A percentile compares a stretch with the other conserved stretches of the same genome.
Evolutionary conservation across 495 filamentous ascomycete genomes (phyloP).

Genomic region (Platismatia glauca): DNA sequence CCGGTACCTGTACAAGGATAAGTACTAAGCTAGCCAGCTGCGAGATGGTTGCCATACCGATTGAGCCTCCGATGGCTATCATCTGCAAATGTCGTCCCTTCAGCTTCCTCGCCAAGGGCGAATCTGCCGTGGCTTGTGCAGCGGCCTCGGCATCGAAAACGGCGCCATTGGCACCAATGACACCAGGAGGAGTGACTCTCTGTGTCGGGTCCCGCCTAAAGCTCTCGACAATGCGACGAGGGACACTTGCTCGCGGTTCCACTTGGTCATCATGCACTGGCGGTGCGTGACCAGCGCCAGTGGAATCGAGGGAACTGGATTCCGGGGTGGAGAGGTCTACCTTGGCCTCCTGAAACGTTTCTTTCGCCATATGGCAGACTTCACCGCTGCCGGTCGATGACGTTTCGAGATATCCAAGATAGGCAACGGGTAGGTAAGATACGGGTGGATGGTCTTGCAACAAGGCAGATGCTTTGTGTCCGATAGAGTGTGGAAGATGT

Average conservation of each 20-base stretch:
- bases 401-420: constrained; percentile 16
- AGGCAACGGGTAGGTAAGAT: constrained; percentile 1
- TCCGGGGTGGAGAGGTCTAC: constrained; percentile 10
- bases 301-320: constrained; percentile 19
- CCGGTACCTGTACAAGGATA: constrained; percentile 56
- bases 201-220: constrained; percentile 73
- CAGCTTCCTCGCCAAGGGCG: constrained; percentile 56
- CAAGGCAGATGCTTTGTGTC: not conserved
- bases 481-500: not conserved
- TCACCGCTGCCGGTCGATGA: constrained; percentile 3
- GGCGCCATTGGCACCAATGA: constrained; percentile 48
- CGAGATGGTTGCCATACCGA: constrained; percentile 48
- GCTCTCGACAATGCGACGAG: constrained; percentile 54
- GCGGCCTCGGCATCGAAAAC: constrained; percentile 70
- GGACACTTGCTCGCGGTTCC: constrained; percentile 3
- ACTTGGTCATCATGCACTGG: constrained; percentile 9
- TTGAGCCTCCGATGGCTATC: constrained; percentile 60
- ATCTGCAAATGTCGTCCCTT: constrained; percentile 44
- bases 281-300: constrained; percentile 9
- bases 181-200: constrained; percentile 46
- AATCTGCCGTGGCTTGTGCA: constrained; percentile 63
- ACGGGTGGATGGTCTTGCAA: not conserved
- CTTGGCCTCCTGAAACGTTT: constrained; percentile 11
- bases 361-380: constrained; percentile 18
- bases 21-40: constrained; percentile 6